phyloP scores from a whole-genome alignment of 2,329 filamentous ascomycete species.

The Exophiala calicioides region DNA sequence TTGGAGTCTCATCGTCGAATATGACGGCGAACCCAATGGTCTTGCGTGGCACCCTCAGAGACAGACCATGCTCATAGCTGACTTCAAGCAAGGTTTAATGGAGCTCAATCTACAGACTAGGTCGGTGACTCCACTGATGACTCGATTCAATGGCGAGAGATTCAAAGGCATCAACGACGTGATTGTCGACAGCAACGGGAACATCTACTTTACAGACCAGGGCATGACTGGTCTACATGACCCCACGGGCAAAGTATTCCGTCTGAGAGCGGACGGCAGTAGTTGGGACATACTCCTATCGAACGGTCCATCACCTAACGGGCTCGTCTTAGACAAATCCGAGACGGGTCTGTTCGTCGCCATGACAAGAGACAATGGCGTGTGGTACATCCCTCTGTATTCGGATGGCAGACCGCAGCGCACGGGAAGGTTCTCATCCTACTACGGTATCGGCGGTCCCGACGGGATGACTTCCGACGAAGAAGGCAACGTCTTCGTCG shows the following conservation, averaged over 20 bases:
- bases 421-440: not conserved
- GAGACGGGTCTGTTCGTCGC: conserved; percentile 5
- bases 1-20: too few relatives aligned
- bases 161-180: conserved; percentile 50
- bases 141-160: too few relatives aligned
- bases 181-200: conserved; percentile 40
- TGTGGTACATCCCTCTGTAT: conserved; percentile 2
- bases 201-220: conserved; percentile 50
- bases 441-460: not conserved
- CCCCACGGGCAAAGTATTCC: conserved; percentile 44
- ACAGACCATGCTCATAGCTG: too few relatives aligned
- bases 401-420: not conserved
- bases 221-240: conserved; percentile 48
- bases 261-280: conserved; percentile 37
- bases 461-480: not conserved
- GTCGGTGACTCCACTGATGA: too few relatives aligned
- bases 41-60: too few relatives aligned
- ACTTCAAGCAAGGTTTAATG: too few relatives aligned
- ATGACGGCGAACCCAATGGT: too few relatives aligned
- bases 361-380: conserved; percentile 3
- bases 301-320: conserved; percentile 45
- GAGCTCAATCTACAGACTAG: too few relatives aligned
- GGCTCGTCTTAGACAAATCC: conserved; percentile 30
- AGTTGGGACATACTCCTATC: conserved; percentile 42
- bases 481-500: conserved; percentile 3